phyloP scores from a whole-genome alignment of 2,329 filamentous ascomycete genomes.

The Cordyceps cateniannulata region DNA sequence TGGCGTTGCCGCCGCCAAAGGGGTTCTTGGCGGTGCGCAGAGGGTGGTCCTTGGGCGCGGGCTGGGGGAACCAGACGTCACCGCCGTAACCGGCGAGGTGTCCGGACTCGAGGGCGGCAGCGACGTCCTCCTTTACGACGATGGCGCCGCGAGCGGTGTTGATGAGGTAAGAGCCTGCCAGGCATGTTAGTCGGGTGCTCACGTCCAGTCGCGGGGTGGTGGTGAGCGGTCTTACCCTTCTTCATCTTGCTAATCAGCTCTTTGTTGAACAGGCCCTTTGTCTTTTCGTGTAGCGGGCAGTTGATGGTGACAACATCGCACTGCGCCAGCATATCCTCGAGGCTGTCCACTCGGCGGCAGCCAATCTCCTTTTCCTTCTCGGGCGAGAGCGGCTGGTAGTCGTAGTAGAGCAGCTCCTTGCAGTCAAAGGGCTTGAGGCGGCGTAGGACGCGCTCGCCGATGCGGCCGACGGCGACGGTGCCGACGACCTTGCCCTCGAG shows the following conservation, averaged over 20 bases:
- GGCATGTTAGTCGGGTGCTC: background rate
- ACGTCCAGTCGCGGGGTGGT: background rate
- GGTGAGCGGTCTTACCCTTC: conserved; percentile 55
- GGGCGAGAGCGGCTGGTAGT: conserved; percentile 88
- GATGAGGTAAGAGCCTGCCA: conserved; percentile 79
- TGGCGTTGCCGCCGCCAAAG: conserved; percentile 95
- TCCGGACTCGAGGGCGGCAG: conserved; percentile 82
- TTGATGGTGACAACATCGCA: conserved; percentile 99
- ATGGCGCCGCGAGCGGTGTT: conserved; percentile 99
- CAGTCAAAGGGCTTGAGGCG: conserved; percentile 97
- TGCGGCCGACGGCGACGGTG: conserved; percentile 94
- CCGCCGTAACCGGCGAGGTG: conserved; percentile 86
- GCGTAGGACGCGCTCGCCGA: conserved; percentile 94
- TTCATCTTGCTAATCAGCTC: conserved; percentile 99
- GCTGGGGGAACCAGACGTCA: conserved; percentile 97
- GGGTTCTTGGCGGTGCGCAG: conserved; percentile 91
- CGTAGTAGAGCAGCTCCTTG: conserved; percentile 99
- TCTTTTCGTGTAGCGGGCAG: conserved; percentile 98
- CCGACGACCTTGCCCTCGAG: conserved; percentile 96
- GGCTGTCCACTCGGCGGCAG: conserved; percentile 76
- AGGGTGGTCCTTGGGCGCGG: conserved; percentile 85
- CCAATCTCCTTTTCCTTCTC: conserved; percentile 95
- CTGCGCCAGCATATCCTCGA: conserved; percentile 91
- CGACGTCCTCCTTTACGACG: conserved; percentile 98
- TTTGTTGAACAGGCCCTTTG: conserved; percentile 95